A percentile compares a stretch with the other conserved stretches of the same genome.
Conservation (phyloP, 345 rosid species). For the Capsella bursapastoris region DNA sequence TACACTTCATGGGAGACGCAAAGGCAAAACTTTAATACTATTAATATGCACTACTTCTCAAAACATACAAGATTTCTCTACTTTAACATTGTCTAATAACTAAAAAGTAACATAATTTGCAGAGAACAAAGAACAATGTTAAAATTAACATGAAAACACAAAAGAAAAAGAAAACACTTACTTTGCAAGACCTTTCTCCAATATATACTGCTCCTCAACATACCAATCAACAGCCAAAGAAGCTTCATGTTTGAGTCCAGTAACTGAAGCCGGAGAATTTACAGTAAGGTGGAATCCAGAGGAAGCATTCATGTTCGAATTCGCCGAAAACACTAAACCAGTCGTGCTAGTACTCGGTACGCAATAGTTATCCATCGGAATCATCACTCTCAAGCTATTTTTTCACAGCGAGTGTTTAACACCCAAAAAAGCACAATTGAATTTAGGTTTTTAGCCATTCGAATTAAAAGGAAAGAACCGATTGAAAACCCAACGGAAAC, state of each 20-base stretch:
- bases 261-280: slow-evolving; percentile 33
- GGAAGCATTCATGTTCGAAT: slow-evolving; percentile 36
- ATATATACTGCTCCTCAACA: slow-evolving; percentile 68
- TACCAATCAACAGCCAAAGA: slow-evolving; percentile 89
- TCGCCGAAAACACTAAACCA: slow-evolving; percentile 41
- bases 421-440: not conserved
- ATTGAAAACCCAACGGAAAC: not conserved
- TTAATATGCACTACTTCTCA: too few relatives aligned
- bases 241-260: slow-evolving; percentile 50
- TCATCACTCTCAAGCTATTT: slow-evolving; percentile 23
- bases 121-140: slow-evolving; percentile 7
- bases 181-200: slow-evolving; percentile 83
- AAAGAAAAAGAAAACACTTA: slow-evolving; percentile 30
- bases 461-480: not conserved
- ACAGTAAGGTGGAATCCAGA: slow-evolving; percentile 41
- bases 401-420: not conserved
- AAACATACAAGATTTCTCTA: not conserved
- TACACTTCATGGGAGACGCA: slow-evolving; percentile 20
- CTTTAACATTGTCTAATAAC: slow-evolving; percentile 19
- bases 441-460: slow-evolving; percentile 35
- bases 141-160: not conserved
- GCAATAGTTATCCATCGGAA: slow-evolving; percentile 45
- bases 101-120: not conserved
- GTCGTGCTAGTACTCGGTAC: slow-evolving; percentile 41
- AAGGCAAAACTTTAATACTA: not conserved